phyloP scores from a whole-genome alignment of 1,284 basidiomycete genomes.

The Rhodotorula glutinis region DNA sequence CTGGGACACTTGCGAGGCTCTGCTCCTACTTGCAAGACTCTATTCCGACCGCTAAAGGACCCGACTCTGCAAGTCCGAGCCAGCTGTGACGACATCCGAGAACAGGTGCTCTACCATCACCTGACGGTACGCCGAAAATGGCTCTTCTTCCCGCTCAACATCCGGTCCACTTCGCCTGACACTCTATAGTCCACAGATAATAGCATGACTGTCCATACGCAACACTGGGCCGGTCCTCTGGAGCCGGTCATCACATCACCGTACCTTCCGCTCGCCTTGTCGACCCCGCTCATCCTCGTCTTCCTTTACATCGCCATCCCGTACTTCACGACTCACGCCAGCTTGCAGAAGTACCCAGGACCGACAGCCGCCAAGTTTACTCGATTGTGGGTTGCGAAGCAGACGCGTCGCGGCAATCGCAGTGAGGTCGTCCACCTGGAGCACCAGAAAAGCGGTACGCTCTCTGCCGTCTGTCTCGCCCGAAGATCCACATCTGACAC shows the following conservation, averaged over 20 bases:
- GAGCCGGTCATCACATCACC: slow-evolving; percentile 6
- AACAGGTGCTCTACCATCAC: too few species aligned
- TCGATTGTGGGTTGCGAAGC: slow-evolving; percentile 70
- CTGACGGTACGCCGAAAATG: not conserved
- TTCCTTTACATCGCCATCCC: slow-evolving; percentile 40
- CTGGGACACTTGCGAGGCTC: not conserved
- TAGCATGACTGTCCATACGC: not conserved
- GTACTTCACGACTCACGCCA: slow-evolving; percentile 18
- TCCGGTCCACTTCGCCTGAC: too few species aligned
- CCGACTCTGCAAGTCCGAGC: not conserved
- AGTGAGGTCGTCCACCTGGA: slow-evolving; percentile 71
- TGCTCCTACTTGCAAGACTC: too few species aligned
- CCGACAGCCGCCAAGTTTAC: slow-evolving; percentile 72
- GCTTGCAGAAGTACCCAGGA: slow-evolving; percentile 57
- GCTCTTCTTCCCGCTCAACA: not conserved
- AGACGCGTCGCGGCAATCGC: slow-evolving; percentile 66
- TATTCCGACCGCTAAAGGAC: too few species aligned
- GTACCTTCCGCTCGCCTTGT: slow-evolving; percentile 6
- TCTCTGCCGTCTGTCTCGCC: slow-evolving; percentile 53
- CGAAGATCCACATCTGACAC: slow-evolving; percentile 11
- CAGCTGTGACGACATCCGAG: too few species aligned
- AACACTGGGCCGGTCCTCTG: slow-evolving; percentile 2
- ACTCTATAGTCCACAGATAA: too few species aligned
- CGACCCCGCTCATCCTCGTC: slow-evolving; percentile 22
- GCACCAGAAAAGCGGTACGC: slow-evolving; percentile 70